Evolutionary conservation across 768 basidiomycete species (phyloP), one percentile per base, ranked within the genome.

Genomic region (Boletus rubroflammeus): DNA sequence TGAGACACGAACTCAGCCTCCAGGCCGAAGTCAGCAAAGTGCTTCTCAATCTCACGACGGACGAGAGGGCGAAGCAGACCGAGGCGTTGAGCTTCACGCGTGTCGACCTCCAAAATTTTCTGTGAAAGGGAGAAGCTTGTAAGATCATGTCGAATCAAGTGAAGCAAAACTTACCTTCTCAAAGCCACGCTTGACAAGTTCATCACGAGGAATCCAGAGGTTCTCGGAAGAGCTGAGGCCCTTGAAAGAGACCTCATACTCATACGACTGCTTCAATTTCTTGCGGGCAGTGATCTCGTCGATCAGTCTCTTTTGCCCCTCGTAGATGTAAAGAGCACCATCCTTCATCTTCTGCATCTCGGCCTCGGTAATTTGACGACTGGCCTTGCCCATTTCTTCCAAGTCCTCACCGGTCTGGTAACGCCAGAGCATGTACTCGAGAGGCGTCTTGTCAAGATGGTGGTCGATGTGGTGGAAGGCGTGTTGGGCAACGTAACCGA

Each of bases 361-460:
- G 71, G 90, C 93, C 51, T 88, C 92, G 57, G 82, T 78, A 72
- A 98, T 90, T 74, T 86, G 80, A 61, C 93, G 89, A 73, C 74
- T 85, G 54, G 91, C 93, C 83, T 97, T 98, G 76, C 76, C 76
- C 84, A 98, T 82, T 79, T 97, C 95, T 77, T 98, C 95, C 71
- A 97, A 75, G 80, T 98, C 95, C 75, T 98, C 95, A 73, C 95
- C 95, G 55, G 95, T 98, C 83, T 98, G 95, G 85, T 97, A 98
- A 77, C 95, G 94, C 95, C 95, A 98, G 62, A 98, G 78, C 92
- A 98, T 93, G 82, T 98, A 98, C 78, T 98, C 95, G 65, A 98
- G 86, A 47, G 95, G 92, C 14, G 95, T 98, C 83, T 94, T 96
- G 82, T 98, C 95, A 70, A 98, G 90, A 71, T 98, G 95, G 73